phyloP scores from a whole-genome alignment of 208 protist species.

The Leishmania gerbilli region DNA sequence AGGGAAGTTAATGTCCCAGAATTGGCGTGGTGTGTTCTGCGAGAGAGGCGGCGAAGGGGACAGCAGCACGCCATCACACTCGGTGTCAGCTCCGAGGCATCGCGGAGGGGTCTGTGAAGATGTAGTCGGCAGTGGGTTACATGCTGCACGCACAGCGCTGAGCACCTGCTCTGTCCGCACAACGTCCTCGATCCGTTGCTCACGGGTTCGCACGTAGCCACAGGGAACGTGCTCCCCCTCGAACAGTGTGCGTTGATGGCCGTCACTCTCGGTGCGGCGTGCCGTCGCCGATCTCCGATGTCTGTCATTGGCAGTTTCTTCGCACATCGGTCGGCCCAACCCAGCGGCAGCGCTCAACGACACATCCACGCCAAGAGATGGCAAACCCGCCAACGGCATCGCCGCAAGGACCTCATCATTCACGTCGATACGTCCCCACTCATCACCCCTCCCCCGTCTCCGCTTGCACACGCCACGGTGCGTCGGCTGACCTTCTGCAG shows the following conservation, averaged over 20 bases:
- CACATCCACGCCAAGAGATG: conserved; percentile 24
- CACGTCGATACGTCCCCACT: too few relatives aligned
- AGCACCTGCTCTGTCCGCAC: conserved; percentile 12
- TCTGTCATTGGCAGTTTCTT: not conserved
- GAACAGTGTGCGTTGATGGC: not conserved
- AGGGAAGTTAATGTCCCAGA: conserved; percentile 76
- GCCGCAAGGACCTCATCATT: not conserved
- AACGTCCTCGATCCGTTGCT: conserved; percentile 15
- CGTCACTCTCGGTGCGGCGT: not conserved
- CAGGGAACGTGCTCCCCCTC: not conserved
- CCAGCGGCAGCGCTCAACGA: conserved; percentile 5
- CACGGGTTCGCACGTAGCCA: conserved; percentile 27
- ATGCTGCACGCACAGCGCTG: conserved; percentile 20
- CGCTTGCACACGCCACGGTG: not conserved
- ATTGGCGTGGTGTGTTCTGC: conserved; percentile 57
- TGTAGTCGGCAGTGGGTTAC: not conserved
- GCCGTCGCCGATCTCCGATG: not conserved
- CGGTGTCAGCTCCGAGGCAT: not conserved
- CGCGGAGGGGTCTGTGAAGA: not conserved
- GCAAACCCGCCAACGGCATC: conserved; percentile 15
- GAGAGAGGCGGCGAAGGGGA: conserved; percentile 3
- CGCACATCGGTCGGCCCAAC: too few relatives aligned
- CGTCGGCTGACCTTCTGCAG: not conserved
- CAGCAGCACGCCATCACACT: not conserved
- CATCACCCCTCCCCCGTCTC: not conserved